A percentile compares a stretch with the other conserved stretches of the same genome.
Evolutionary conservation across 352 stramenopile genomes (phyloP).

Genomic region (Globisporangium alternatum): DNA sequence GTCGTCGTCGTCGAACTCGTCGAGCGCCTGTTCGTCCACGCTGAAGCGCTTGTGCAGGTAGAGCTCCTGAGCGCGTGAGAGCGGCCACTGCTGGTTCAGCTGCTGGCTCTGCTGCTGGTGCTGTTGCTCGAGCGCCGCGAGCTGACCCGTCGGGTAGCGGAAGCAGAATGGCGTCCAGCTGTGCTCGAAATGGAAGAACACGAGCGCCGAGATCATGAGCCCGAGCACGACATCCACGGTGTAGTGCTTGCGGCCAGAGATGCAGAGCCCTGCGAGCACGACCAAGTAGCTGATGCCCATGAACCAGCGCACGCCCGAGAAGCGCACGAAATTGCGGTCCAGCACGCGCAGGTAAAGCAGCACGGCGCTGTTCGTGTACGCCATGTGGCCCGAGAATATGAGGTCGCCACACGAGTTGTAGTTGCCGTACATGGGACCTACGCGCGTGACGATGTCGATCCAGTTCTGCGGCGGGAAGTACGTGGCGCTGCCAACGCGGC

Average conservation of each 20-base stretch:
- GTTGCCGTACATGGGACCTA: constrained; percentile 70
- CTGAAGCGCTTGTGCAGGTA: constrained; percentile 45
- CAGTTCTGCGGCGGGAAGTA: constrained; percentile 62
- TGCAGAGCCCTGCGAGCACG: constrained; percentile 48
- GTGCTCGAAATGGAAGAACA: constrained; percentile 83
- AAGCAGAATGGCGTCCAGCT: constrained; percentile 60
- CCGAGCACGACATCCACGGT: constrained; percentile 77
- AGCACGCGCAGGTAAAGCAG: constrained; percentile 63
- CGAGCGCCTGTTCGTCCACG: constrained; percentile 45
- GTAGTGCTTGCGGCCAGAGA: constrained; percentile 73
- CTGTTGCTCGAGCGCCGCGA: constrained; percentile 24
- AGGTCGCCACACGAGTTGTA: constrained; percentile 78
- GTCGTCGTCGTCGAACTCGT: constrained; percentile 37
- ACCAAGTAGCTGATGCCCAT: constrained; percentile 51
- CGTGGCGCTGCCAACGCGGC: constrained; percentile 37
- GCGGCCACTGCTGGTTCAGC: constrained; percentile 4
- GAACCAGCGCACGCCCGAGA: constrained; percentile 51
- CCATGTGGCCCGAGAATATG: constrained; percentile 77
- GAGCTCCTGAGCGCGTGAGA: constrained; percentile 19
- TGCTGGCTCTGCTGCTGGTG: constrained; percentile 16
- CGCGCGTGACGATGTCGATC: constrained; percentile 71
- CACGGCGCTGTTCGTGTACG: constrained; percentile 65
- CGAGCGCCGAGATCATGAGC: constrained; percentile 54
- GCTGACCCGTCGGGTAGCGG: constrained; percentile 21
- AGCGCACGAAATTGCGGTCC: constrained; percentile 48